A percentile compares a stretch with the other conserved stretches of the same genome.
Conservation (phyloP, 805 yeast genomes). For the Saturnispora gosingensis region DNA sequence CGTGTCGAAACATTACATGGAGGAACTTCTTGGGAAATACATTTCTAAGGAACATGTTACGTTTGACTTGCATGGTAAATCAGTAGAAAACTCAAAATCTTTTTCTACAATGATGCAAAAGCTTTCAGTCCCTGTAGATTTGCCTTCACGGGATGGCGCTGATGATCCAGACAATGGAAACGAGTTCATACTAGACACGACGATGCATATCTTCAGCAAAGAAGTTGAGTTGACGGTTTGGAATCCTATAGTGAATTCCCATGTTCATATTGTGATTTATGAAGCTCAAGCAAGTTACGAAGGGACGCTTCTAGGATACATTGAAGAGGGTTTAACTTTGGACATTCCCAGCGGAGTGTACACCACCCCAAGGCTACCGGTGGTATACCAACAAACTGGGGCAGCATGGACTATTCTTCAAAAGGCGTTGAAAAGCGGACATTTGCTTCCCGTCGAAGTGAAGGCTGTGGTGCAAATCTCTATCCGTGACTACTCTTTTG, state of each 20-base stretch:
- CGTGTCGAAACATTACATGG: slow-evolving; percentile 15
- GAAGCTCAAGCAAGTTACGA: slow-evolving; percentile 42
- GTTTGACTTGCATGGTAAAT: slow-evolving; percentile 21
- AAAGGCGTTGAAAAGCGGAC: slow-evolving; percentile 42
- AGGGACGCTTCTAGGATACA: slow-evolving; percentile 24
- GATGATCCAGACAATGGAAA: slow-evolving; percentile 3
- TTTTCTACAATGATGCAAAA: slow-evolving; percentile 21
- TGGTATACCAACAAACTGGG: slow-evolving; percentile 32
- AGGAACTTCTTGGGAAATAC: slow-evolving; percentile 30
- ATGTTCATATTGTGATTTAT: slow-evolving; percentile 32
- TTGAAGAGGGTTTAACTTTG: slow-evolving; percentile 28
- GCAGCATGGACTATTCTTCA: slow-evolving; percentile 41
- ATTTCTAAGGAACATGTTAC: slow-evolving; percentile 30
- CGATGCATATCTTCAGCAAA: slow-evolving; percentile 46
- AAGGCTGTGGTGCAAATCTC: slow-evolving; percentile 33
- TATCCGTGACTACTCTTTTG: slow-evolving; percentile 33
- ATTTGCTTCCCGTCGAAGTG: slow-evolving; percentile 30
- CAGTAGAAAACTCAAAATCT: slow-evolving; percentile 16
- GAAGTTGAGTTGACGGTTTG: slow-evolving; percentile 44
- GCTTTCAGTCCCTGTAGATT: slow-evolving; percentile 21
- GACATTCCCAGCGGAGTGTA: slow-evolving; percentile 40
- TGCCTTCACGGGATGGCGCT: slow-evolving; percentile 17
- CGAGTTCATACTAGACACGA: slow-evolving; percentile 37
- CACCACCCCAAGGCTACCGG: slow-evolving; percentile 41
- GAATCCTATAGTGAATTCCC: slow-evolving; percentile 46